A percentile compares a stretch with the other conserved stretches of the same genome.
Evolutionary conservation across 163 green algal genomes (phyloP).

Genomic region (Scenedesmus sp.): DNA sequence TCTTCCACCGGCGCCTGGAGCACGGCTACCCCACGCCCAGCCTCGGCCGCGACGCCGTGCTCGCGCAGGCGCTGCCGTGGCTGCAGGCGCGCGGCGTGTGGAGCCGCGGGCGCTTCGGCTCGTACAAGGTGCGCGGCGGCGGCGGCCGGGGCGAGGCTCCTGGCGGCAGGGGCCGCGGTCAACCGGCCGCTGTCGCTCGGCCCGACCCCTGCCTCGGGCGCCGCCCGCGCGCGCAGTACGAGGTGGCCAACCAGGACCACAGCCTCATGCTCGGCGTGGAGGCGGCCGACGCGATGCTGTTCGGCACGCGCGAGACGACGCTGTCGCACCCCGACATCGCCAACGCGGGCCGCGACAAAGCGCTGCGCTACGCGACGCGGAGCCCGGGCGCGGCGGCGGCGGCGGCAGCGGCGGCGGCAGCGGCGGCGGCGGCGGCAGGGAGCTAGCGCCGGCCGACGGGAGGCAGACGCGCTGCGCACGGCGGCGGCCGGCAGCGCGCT

Average conservation of each 20-base stretch:
- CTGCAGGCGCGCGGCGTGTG: slow-evolving; percentile 85
- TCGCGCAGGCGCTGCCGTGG: slow-evolving; percentile 85
- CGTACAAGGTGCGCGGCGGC: slow-evolving; percentile 76
- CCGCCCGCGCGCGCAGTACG: slow-evolving; percentile 76
- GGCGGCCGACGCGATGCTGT: slow-evolving; percentile 89
- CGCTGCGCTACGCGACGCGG: slow-evolving; percentile 56
- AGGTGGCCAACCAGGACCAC: slow-evolving; percentile 96
- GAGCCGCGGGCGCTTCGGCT: slow-evolving; percentile 88
- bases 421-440: slow-evolving; percentile 2
- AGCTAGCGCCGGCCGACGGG: too few species aligned
- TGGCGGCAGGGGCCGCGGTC: too few species aligned
- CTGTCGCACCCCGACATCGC: slow-evolving; percentile 89
- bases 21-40: slow-evolving; percentile 68
- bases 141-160: too few species aligned
- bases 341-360: slow-evolving; percentile 81
- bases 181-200: too few species aligned
- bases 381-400: background rate
- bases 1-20: slow-evolving; percentile 89
- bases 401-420: background rate
- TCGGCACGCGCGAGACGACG: slow-evolving; percentile 85
- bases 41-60: slow-evolving; percentile 76
- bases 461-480: too few species aligned
- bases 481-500: too few species aligned
- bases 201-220: too few species aligned
- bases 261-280: slow-evolving; percentile 92